These are phyloP conservation scores for Irpex sp. DNA, from an alignment of 1,284 basidiomycete species.

Conservation along the genomic window DNA sequence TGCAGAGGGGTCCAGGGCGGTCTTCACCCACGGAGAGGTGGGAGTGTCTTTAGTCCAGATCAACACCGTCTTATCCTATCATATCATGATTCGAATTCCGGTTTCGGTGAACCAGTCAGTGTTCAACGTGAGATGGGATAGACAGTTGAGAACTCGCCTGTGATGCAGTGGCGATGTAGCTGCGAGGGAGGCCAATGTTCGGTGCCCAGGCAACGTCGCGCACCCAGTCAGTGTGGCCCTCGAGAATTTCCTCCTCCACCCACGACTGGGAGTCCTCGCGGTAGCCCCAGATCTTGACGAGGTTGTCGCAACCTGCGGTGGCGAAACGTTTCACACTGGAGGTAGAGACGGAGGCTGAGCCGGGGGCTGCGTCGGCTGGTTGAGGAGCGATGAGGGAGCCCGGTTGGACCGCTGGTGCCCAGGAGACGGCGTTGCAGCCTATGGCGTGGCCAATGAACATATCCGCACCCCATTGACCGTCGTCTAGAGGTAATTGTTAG, in stretches of 20 bases:
- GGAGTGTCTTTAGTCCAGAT: constrained; percentile 92
- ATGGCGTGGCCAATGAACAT: constrained; percentile 96
- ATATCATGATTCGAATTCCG: too few species aligned
- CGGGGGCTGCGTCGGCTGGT: constrained; percentile 36
- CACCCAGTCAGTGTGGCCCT: constrained; percentile 96
- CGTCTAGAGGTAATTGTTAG: constrained; percentile 61
- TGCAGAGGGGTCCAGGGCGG: constrained; percentile 75
- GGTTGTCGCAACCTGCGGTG: constrained; percentile 93
- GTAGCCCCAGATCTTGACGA: constrained; percentile 94
- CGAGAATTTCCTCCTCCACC: constrained; percentile 85
- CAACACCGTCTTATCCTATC: constrained; percentile 83
- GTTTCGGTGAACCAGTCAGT: neutral
- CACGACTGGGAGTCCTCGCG: constrained; percentile 77
- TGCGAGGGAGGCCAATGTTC: constrained; percentile 91
- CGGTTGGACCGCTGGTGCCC: constrained; percentile 91
- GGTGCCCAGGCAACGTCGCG: constrained; percentile 98
- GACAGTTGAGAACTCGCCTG: constrained; percentile 50
- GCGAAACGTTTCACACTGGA: constrained; percentile 82
- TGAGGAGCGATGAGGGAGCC: constrained; percentile 75
- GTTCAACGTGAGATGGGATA: neutral
- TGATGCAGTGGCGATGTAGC: constrained; percentile 93
- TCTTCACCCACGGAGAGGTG: constrained; percentile 82
- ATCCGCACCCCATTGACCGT: constrained; percentile 94
- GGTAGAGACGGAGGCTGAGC: constrained; percentile 37
- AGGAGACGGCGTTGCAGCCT: constrained; percentile 96